Base-by-base conservation (phyloP, 768 basidiomycete genomes). In the Suillus variegatus region DNA sequence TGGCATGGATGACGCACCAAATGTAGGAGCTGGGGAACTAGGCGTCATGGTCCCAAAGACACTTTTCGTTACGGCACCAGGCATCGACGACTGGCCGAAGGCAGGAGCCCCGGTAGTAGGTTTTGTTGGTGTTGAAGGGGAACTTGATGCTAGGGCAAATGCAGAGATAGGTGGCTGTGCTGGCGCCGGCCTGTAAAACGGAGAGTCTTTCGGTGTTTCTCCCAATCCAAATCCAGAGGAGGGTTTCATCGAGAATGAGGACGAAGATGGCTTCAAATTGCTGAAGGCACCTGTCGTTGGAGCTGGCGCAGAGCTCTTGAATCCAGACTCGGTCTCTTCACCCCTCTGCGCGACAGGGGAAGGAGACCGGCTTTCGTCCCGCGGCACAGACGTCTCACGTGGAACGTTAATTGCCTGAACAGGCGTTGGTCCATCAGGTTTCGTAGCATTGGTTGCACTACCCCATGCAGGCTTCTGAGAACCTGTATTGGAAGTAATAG, bases 131-230 rank as follows among this genome's bases (percentile, higher is more conserved):
- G 73, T 69, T 28, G 70, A 60, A 8, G 73, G 66, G 10, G 76
- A 67, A 55, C 61, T 40, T 2, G 68, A 22, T n/a, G 65, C 58
- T n/a, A 66, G 70, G 63, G 74, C 69, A 65, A 87, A 83, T 2
- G 74, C 81, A 16, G 82, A 80, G 13, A 79, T 76, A 9, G 76
- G 68, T 32, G 79, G 71, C 2, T 78, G 64, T 52, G 77, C 79
- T 51, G 51, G 51, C 1, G 75, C 67, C 8, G 74, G 78, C 10
- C 84, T 82, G 72, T 84, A 83, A 73, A 88, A 89, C 4, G 87
- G 86, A 8, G 88, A 89, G 47, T 80, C 73, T 32, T 74, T 75
- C 4, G 82, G 74, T 5, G 79, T 68, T 56, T 72, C 70, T 43
- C 75, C 77, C 54, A 78, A 79, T n/a, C 54, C 54, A 58, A 73